phyloP scores from a whole-genome alignment of 192 early-diverging fungal species.

The Borealophlyctis nickersoniae region DNA sequence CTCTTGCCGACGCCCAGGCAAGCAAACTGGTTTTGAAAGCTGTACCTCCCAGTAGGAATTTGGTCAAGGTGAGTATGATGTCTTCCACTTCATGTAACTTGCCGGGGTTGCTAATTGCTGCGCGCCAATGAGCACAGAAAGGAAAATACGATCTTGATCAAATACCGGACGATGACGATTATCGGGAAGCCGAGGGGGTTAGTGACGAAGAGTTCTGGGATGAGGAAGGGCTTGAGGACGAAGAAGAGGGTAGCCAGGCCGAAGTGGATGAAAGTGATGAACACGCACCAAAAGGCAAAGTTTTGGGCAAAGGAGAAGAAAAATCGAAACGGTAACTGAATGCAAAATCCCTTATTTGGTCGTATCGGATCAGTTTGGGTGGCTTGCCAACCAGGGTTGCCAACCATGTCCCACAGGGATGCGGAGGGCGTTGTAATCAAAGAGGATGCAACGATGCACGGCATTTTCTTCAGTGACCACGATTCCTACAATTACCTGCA shows the following conservation, averaged over 20 bases:
- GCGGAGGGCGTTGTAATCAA: no score
- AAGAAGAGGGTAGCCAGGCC: slow-evolving; percentile 28
- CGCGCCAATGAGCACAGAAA: no score
- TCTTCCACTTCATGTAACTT: neutral
- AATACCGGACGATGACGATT: slow-evolving; percentile 23
- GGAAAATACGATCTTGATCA: slow-evolving; percentile 29
- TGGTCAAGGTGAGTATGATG: slow-evolving; percentile 42
- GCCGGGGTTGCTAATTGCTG: no score
- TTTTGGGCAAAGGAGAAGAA: slow-evolving; percentile 14
- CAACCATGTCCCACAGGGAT: no score
- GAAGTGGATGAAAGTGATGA: slow-evolving; percentile 15
- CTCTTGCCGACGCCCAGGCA: slow-evolving; percentile 75
- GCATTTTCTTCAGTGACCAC: slow-evolving; percentile 86
- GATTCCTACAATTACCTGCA: slow-evolving; percentile 89
- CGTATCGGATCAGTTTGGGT: slow-evolving; percentile 49
- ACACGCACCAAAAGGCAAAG: slow-evolving; percentile 1
- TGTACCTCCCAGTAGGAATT: slow-evolving; percentile 65
- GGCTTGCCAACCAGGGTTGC: no score
- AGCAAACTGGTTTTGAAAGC: slow-evolving; percentile 78
- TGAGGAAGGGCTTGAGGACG: slow-evolving; percentile 28
- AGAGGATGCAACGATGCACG: slow-evolving; percentile 77
- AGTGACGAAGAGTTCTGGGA: slow-evolving; percentile 16
- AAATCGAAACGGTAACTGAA: no score
- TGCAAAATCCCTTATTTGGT: no score
- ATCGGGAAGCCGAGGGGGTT: slow-evolving; percentile 23